Evolutionary conservation across 495 filamentous ascomycete genomes (phyloP), one percentile per base, ranked within the genome.

Genomic region (Xylaria sp.): DNA sequence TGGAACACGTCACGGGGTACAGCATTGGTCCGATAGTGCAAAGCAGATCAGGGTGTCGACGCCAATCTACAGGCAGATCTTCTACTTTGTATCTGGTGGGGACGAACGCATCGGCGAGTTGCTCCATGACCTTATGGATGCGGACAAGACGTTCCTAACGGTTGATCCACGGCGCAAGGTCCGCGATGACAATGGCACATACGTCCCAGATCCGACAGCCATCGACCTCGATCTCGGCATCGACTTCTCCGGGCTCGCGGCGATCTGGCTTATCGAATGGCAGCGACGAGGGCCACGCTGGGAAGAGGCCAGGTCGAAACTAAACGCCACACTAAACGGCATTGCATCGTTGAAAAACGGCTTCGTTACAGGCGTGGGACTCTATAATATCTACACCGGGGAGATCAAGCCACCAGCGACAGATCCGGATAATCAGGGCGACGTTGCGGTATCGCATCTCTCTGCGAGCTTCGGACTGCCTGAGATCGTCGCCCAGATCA

Each of bases 21-120:
- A 86, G 67, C 85, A 87, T 65, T 87, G 78, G 70, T 75, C 80
- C 26, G 84, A 87, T 61, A 85, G 82, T 69, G 78, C 82, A 3
- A 87, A 87, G 64, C 85, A 87, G 57, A 81, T 82, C 8, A 83
- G 85, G 8, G 83, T 87, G 4, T 84, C 83, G 29, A 83, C 82
- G 15, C 79, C 80, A 1, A 74, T 82, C 11, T 85, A 85, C 52
- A 72, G 83, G 24, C 82, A 82, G 41, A 74, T 79, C 33, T 86
- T 83, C 73, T 86, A 80, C 71, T 86, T 85, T 66, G 68, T 86
- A 7, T 77, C 82, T 0, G 84, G 84, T 11, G 84, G 83, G 26
- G 81, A 83, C 58, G 84, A 86, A 70, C 80, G 82, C 12, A 80
- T 81, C 21, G 84, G 84, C 9, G 82, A 84, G 26, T 72, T 85